Evolutionary conservation across 2,329 filamentous ascomycete genomes (phyloP), one percentile per base, ranked within the genome.

Genomic region (Shiraia sp.): DNA sequence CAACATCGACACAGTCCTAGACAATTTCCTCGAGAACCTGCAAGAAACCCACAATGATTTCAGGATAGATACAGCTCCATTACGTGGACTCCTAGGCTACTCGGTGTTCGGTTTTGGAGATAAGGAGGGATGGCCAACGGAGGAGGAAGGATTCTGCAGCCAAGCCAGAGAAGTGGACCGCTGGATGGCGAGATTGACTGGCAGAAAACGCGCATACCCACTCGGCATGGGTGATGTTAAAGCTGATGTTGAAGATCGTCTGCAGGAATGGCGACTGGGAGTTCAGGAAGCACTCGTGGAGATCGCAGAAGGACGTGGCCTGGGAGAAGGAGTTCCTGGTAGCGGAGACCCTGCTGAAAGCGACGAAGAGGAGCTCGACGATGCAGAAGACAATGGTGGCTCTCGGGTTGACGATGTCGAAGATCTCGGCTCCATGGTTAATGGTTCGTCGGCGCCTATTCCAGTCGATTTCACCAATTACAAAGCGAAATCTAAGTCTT

Each of bases 161-260:
- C 92, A 97, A 66, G 92, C 92, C 1, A 88, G 86, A 61, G 86
- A 96, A 55, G 77, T 95, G 3, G 92, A 99, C 66, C 90, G 84
- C 65, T 97, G 93, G 92, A 88, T 99, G 87, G 90, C 92, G n/a
- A 95, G 90, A 65, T 72, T 99, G 59, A 96, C 91, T 0, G 86
- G 82, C 2, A 81, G 86, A 48, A 96, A 92, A 72, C 79, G 91
- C 63, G 91, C 90, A 1, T 97, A 87, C 59, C 92, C 92, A 0
- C 75, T 97, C 6, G 93, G 93, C 4, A 85, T 92, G 78, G 90
- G 87, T 2, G 90, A 97, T 69, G 81, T 87, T 42, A 95, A 90
- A 70, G 78, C 72, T n/a, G 87, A 93, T 63, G 81, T 83, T 14
- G 73, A 76, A 14, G 70, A 79, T 34, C 77, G 87, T 17, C 68